These are phyloP conservation scores for Blastocystis sp. DNA, from an alignment of 352 stramenopile species.

Conservation along the genomic window DNA sequence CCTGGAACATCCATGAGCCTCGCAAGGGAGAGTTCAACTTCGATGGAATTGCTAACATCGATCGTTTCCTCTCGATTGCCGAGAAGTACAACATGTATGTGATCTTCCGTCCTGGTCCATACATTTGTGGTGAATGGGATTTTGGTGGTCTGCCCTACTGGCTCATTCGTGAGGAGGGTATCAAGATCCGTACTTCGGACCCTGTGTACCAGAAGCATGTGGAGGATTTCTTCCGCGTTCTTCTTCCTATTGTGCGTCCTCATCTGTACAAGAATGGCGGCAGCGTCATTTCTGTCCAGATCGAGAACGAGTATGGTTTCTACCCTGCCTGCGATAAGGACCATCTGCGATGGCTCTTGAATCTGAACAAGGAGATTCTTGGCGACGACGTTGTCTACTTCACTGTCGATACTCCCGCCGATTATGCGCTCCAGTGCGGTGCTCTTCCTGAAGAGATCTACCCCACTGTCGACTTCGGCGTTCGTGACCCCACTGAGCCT, in stretches of 20 bases:
- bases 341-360: conserved; percentile 63
- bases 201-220: conserved; percentile 66
- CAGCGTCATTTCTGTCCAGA: conserved; percentile 69
- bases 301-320: conserved; percentile 72
- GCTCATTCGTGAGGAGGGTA: conserved; percentile 65
- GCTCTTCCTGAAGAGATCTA: conserved; percentile 61
- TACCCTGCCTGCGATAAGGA: conserved; percentile 58
- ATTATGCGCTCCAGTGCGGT: conserved; percentile 50
- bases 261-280: conserved; percentile 68
- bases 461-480: conserved; percentile 62
- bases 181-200: conserved; percentile 67
- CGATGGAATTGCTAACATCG: conserved; percentile 63
- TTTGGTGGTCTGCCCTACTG: conserved; percentile 71
- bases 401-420: conserved; percentile 60
- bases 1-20: conserved; percentile 69
- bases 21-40: conserved; percentile 63
- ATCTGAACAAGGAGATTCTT: conserved; percentile 62
- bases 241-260: conserved; percentile 65
- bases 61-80: conserved; percentile 21
- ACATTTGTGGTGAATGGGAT: conserved; percentile 70
- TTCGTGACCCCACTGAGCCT: not conserved
- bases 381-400: conserved; percentile 64
- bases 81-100: conserved; percentile 66
- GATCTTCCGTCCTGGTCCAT: conserved; percentile 69
- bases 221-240: conserved; percentile 64